Base-by-base conservation (phyloP, 192 early-diverging fungal genomes). In the Mortierella antarctica region DNA sequence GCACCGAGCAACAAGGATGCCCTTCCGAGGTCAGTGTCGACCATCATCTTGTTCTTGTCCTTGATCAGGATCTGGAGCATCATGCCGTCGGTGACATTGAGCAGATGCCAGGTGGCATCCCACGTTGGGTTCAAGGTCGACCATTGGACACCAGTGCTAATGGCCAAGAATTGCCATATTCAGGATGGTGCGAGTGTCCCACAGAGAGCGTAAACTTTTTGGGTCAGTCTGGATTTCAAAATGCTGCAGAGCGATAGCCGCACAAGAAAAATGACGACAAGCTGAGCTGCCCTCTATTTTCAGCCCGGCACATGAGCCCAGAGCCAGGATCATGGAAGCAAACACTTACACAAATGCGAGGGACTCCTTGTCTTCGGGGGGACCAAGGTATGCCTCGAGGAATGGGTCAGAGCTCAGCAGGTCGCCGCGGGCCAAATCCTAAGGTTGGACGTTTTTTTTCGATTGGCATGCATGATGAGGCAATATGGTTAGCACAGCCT, bases 1-100 rank as follows among this genome's bases (percentile, higher is more conserved):
- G 65, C 8, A 14, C 60, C 64, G n/a, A 80, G 55, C 7, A 42
- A 17, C 1, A 80, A 20, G 14, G 17, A 20, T n/a, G 64, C 64
- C 7, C 58, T 71, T 13, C 77, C 77, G 7, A 80, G 51, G 12
- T 10, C 58, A 7, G 77, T 80, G 10, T 80, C 77, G n/a, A 57
- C 77, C 49, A 72, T 80, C 70, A 80, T 67, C 46, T 59, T 80
- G 60, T 80, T 65, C 47, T 80, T 80, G 60, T 80, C 77, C 65
- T 61, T 80, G 46, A 80, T 44, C 0, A n/a, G 13, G 5, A 80
- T 23, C 9, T 68, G 9, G 41, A 80, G 20, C 13, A 45, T 54
- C 21, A 65, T 68, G 23, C 60, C 77, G 2, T 80, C 77, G 2
- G 70, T n/a, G 11, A 80, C 70, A 44, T 72, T 72, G 44, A 72